Evolutionary conservation across 2,329 filamentous ascomycete genomes (phyloP).

Genomic region (Fonsecaea pedrosoi): DNA sequence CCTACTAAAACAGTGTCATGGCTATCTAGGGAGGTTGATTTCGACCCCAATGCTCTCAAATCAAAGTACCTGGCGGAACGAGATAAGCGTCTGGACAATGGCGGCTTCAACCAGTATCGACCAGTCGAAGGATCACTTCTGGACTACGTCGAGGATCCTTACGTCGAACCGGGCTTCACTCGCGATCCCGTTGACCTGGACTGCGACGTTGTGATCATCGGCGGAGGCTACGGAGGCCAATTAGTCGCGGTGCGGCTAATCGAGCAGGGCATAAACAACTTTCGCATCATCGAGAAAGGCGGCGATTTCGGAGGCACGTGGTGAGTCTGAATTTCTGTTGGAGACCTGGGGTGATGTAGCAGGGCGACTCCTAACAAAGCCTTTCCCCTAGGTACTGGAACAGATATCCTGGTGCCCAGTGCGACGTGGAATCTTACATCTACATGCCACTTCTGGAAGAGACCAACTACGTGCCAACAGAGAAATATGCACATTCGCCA

Average conservation of each 20-base stretch:
- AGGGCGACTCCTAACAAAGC: neutral
- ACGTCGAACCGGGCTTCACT: constrained; percentile 28
- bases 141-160: constrained; percentile 24
- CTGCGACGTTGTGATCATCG: constrained; percentile 20
- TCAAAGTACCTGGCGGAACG: constrained; percentile 29
- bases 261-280: constrained; percentile 22
- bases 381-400: constrained; percentile 34
- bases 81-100: constrained; percentile 24
- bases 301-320: constrained; percentile 37
- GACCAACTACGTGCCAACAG: constrained; percentile 32
- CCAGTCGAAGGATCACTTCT: constrained; percentile 22
- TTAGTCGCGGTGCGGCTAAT: constrained; percentile 27
- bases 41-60: constrained; percentile 26
- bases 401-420: constrained; percentile 38
- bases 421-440: constrained; percentile 32
- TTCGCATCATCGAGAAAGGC: constrained; percentile 18
- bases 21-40: constrained; percentile 16
- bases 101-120: constrained; percentile 25
- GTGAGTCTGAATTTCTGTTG: constrained; percentile 12
- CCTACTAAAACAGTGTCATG: neutral
- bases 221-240: constrained; percentile 19
- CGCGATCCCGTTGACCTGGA: constrained; percentile 25
- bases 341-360: neutral
- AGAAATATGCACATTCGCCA: constrained; percentile 32
- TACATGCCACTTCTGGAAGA: constrained; percentile 37